Conservation (phyloP, 768 basidiomycete species). For the Lanmaoa pseudosensibilis region DNA sequence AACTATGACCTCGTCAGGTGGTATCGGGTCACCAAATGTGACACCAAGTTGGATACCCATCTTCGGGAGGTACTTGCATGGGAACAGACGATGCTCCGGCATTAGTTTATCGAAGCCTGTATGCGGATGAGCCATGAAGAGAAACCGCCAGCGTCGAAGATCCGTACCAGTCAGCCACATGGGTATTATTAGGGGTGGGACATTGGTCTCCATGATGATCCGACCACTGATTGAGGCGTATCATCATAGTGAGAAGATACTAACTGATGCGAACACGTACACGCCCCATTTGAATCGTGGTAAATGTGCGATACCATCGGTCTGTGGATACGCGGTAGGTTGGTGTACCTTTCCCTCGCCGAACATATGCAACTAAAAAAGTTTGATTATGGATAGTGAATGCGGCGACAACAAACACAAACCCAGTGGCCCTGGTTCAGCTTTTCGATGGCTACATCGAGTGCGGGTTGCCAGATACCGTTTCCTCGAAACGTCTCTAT, state of each 20-base stretch:
- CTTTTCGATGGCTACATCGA: constrained; percentile 79
- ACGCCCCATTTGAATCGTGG: constrained; percentile 94
- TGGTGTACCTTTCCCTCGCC: constrained; percentile 89
- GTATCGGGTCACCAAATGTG: constrained; percentile 77
- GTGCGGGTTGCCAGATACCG: constrained; percentile 84
- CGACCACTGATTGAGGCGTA: constrained; percentile 56
- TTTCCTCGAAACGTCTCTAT: constrained; percentile 90
- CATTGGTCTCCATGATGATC: constrained; percentile 68
- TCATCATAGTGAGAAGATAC: constrained; percentile 1
- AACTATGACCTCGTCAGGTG: constrained; percentile 37
- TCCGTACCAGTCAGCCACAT: constrained; percentile 86
- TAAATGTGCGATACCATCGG: constrained; percentile 48
- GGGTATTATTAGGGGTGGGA: constrained; percentile 81
- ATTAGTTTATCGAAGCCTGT: constrained; percentile 84
- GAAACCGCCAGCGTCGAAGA: background rate
- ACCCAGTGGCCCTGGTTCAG: constrained; percentile 88
- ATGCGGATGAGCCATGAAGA: background rate
- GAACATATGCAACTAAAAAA: constrained; percentile 78
- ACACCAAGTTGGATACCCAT: constrained; percentile 64
- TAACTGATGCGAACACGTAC: constrained; percentile 49
- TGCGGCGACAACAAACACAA: constrained; percentile 26
- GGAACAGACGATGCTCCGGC: constrained; percentile 80
- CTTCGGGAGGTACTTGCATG: constrained; percentile 70
- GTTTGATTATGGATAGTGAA: constrained; percentile 1
- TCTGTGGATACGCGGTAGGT: constrained; percentile 47